Evolutionary conservation across 345 rosid genomes (phyloP).

Genomic region (Gossypium sturtianum): DNA sequence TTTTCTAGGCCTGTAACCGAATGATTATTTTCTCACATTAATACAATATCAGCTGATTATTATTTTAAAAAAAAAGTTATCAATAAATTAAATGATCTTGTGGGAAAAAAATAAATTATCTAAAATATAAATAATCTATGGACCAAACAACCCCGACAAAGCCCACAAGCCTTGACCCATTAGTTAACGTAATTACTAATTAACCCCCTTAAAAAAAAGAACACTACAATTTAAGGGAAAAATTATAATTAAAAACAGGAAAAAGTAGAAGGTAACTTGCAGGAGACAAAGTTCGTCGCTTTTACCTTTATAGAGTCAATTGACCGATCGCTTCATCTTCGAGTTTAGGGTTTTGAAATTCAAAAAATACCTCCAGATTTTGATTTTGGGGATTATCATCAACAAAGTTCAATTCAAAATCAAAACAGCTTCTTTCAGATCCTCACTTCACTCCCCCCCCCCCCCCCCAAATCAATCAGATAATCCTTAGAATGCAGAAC

Average conservation of each 20-base stretch:
- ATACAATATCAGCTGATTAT: too few species aligned
- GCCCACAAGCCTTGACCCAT: neutral
- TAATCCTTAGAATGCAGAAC: slow-evolving; percentile 15
- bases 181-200: neutral
- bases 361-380: neutral
- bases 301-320: neutral
- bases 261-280: too few species aligned
- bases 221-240: neutral
- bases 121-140: too few species aligned
- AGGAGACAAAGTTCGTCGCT: neutral
- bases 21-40: too few species aligned
- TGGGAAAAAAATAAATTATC: too few species aligned
- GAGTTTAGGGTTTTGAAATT: slow-evolving; percentile 5
- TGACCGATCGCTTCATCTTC: neutral
- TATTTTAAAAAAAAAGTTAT: too few species aligned
- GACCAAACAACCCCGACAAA: neutral
- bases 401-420: neutral
- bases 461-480: too few species aligned
- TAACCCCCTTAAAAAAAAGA: too few species aligned
- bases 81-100: too few species aligned
- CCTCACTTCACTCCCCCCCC: too few species aligned
- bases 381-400: neutral
- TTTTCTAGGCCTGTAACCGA: too few species aligned
- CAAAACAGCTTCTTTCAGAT: neutral
- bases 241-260: neutral